Conservation (phyloP, 116 monocot genomes). For the Dioscorea cayenensis region DNA sequence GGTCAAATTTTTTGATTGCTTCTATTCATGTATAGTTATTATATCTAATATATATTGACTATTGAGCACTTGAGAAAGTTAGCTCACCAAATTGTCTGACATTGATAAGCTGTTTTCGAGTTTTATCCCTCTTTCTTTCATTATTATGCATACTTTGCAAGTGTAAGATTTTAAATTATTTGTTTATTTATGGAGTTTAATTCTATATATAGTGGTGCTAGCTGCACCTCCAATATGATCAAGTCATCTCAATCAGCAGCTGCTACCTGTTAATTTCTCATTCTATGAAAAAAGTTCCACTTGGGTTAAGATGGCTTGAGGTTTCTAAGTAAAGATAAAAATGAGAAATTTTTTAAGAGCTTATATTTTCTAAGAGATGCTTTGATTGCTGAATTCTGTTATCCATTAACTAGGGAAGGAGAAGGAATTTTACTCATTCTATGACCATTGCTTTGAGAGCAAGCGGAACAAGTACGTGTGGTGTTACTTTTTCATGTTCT, state of each 20-base stretch:
- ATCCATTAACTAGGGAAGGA: constrained; percentile 62
- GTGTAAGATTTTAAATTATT: not conserved
- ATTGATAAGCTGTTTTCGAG: not conserved
- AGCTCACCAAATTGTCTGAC: not conserved
- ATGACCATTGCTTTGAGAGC: constrained; percentile 80
- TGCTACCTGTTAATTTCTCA: not conserved
- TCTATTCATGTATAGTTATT: not conserved
- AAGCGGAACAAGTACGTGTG: constrained; percentile 75
- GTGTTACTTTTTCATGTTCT: not conserved
- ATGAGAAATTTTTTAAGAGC: no score
- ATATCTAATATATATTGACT: not conserved
- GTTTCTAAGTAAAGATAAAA: no score
- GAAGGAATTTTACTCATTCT: constrained; percentile 88
- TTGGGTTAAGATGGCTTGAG: no score
- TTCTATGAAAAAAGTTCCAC: no score
- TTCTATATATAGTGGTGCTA: not conserved
- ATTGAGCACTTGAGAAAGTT: not conserved
- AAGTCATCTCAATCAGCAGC: not conserved
- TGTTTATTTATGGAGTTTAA: not conserved
- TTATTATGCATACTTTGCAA: not conserved
- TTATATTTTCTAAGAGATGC: not conserved
- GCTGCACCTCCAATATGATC: not conserved
- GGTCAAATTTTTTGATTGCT: not conserved
- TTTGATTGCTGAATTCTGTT: not conserved
- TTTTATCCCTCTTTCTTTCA: not conserved